Evolutionary conservation across 768 basidiomycete species (phyloP).

Genomic region (Cystobasidium ongulense): DNA sequence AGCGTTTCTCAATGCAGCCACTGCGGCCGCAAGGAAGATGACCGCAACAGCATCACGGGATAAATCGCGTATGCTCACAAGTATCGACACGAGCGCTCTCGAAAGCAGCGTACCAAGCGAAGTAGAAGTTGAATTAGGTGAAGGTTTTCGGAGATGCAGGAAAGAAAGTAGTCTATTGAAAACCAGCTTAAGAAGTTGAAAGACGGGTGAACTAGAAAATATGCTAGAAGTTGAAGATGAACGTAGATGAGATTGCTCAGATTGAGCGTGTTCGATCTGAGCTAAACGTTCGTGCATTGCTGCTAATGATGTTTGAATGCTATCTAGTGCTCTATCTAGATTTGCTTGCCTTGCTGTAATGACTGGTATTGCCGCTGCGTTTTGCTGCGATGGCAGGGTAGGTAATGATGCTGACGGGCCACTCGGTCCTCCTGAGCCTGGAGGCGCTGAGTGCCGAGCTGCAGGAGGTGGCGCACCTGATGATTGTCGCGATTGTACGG

Average conservation of each 20-base stretch:
- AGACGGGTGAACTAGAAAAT: slow-evolving; percentile 8
- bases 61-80: slow-evolving; percentile 13
- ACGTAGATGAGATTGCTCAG: background rate
- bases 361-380: background rate
- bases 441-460: background rate
- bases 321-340: slow-evolving; percentile 23
- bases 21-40: slow-evolving; percentile 18
- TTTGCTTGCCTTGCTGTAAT: slow-evolving; percentile 2
- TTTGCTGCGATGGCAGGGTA: background rate
- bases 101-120: background rate
- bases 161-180: background rate
- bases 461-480: background rate
- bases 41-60: slow-evolving; percentile 15
- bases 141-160: background rate
- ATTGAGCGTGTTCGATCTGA: slow-evolving; percentile 2
- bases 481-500: background rate
- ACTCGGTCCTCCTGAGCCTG: background rate
- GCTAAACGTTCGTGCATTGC: slow-evolving; percentile 25
- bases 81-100: slow-evolving; percentile 18
- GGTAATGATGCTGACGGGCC: background rate
- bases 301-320: slow-evolving; percentile 19
- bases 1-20: slow-evolving; percentile 1
- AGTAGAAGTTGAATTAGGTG: background rate
- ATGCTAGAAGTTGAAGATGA: slow-evolving; percentile 8
- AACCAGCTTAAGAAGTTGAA: slow-evolving; percentile 2